Conservation (phyloP, 768 basidiomycete species). For the Mycena olivaceomarginata region DNA sequence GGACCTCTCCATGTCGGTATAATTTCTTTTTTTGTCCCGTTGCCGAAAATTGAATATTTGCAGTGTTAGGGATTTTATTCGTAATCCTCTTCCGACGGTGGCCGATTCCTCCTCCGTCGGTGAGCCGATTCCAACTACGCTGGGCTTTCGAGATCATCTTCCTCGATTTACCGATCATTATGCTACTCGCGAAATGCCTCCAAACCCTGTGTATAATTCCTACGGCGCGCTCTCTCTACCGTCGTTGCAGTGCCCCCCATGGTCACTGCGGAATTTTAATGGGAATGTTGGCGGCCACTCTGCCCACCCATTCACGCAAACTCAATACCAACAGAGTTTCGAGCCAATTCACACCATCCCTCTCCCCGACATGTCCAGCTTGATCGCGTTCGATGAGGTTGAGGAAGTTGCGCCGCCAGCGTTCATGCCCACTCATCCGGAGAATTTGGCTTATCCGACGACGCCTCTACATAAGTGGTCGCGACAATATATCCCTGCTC, state of each 20-base stretch:
- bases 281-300: too few relatives aligned
- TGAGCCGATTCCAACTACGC: background rate
- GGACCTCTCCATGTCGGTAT: constrained; percentile 42
- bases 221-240: background rate
- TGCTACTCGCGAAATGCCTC: background rate
- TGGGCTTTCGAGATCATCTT: background rate
- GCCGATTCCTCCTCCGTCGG: background rate
- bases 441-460: background rate
- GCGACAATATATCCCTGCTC: background rate
- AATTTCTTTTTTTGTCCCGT: background rate
- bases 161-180: background rate
- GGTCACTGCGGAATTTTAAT: too few relatives aligned
- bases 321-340: background rate
- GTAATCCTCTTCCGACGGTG: background rate
- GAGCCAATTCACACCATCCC: background rate
- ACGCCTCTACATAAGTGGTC: background rate
- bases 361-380: background rate
- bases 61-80: constrained; percentile 35
- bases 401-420: background rate
- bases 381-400: constrained; percentile 14
- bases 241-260: background rate
- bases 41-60: background rate
- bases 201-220: background rate
- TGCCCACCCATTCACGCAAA: background rate
- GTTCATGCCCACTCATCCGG: background rate